Conservation (phyloP, 192 early-diverging fungal species). For the Paraglomus occultum region DNA sequence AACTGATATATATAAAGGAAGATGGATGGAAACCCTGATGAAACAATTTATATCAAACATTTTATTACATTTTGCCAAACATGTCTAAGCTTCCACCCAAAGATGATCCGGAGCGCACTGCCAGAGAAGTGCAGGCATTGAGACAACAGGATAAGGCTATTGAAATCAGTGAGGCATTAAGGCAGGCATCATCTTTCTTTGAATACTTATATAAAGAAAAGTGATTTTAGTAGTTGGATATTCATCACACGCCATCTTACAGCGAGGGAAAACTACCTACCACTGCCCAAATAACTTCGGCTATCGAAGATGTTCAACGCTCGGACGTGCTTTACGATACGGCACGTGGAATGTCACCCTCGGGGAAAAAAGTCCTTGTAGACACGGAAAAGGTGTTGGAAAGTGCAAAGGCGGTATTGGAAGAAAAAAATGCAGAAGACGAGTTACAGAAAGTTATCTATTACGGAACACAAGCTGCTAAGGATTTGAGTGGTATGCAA, state of each 20-base stretch:
- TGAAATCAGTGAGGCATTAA: not conserved
- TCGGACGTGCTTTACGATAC: conserved; percentile 33
- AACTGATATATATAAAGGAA: too few species aligned
- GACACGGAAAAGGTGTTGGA: conserved; percentile 43
- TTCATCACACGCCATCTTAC: not conserved
- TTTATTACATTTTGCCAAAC: too few species aligned
- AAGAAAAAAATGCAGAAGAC: conserved; percentile 46
- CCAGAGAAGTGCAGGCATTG: conserved; percentile 5
- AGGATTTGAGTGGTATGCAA: conserved; percentile 16
- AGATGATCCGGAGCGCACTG: conserved; percentile 3
- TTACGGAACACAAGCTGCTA: conserved; percentile 28
- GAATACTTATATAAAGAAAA: not conserved
- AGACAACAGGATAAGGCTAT: not conserved
- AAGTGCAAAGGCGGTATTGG: conserved; percentile 34
- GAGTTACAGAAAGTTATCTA: conserved; percentile 46
- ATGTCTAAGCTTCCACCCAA: conserved; percentile 5
- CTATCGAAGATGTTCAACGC: conserved; percentile 39
- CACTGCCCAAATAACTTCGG: conserved; percentile 37
- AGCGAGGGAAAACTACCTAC: conserved; percentile 47
- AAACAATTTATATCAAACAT: too few species aligned
- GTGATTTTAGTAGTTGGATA: not conserved
- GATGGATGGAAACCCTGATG: too few species aligned
- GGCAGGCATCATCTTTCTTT: not conserved
- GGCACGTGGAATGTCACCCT: conserved; percentile 38
- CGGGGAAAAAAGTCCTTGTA: conserved; percentile 45